A percentile compares a stretch with the other conserved stretches of the same genome.
Conservation (phyloP, 495 filamentous ascomycete genomes). For the Corynascus novoguineensis region DNA sequence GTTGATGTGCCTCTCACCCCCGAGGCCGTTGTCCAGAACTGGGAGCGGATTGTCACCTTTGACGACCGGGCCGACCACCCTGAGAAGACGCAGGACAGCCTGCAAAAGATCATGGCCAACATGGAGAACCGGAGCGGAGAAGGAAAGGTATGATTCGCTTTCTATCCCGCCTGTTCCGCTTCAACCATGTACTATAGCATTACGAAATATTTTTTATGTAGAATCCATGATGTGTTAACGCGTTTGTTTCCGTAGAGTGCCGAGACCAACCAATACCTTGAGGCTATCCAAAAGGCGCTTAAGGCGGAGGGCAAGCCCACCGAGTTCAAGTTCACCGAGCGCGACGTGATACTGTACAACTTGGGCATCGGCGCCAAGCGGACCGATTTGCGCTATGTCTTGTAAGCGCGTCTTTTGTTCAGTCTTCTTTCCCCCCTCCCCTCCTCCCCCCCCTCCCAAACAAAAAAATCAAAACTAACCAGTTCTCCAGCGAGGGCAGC, state of each 20-base stretch:
- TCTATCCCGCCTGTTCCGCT: constrained; percentile 16
- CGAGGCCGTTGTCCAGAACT: constrained; percentile 73
- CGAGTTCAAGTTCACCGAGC: constrained; percentile 74
- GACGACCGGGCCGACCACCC: constrained; percentile 89
- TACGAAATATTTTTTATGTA: constrained; percentile 27
- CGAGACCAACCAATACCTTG: constrained; percentile 47
- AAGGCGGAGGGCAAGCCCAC: constrained; percentile 64
- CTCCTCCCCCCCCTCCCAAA: neutral
- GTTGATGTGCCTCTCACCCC: constrained; percentile 81
- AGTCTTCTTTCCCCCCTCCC: too few relatives aligned
- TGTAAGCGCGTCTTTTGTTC: too few relatives aligned
- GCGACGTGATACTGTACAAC: constrained; percentile 92
- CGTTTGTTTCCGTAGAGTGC: constrained; percentile 30
- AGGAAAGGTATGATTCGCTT: constrained; percentile 45
- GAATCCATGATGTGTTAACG: constrained; percentile 30
- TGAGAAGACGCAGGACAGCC: constrained; percentile 65
- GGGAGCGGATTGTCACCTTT: constrained; percentile 78
- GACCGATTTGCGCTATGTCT: constrained; percentile 81
- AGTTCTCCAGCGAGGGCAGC: constrained; percentile 56
- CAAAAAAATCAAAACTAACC: neutral
- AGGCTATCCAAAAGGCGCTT: constrained; percentile 74
- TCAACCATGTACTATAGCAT: constrained; percentile 24
- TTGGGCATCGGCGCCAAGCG: constrained; percentile 91
- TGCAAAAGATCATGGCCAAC: constrained; percentile 88
- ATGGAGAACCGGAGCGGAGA: constrained; percentile 62